Percentiles rank a stretch among this genome's conserved stretches.
Conservation (phyloP, 2,329 filamentous ascomycete species). For the Lecanosticta acicola region DNA sequence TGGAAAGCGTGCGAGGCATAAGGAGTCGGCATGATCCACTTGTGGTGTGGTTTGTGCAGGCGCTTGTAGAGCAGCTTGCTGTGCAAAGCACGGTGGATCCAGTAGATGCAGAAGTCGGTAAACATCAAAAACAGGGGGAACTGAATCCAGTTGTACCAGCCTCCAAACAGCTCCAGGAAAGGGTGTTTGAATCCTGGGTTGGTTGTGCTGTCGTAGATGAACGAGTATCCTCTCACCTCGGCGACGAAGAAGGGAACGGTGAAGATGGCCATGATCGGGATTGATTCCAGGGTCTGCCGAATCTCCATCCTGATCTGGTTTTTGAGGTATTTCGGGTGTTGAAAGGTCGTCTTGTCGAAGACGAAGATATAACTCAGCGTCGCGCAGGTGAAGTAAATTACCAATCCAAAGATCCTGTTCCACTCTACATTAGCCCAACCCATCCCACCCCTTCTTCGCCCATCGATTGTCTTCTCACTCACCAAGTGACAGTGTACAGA, state of each 20-base stretch:
- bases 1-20: slow-evolving; percentile 93
- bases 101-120: slow-evolving; percentile 87
- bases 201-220: slow-evolving; percentile 68
- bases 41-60: slow-evolving; percentile 96
- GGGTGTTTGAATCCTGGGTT: slow-evolving; percentile 28
- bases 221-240: slow-evolving; percentile 78
- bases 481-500: slow-evolving; percentile 85
- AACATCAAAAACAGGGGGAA: slow-evolving; percentile 85
- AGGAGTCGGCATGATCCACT: slow-evolving; percentile 98
- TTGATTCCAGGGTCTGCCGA: slow-evolving; percentile 64
- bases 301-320: slow-evolving; percentile 89
- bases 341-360: slow-evolving; percentile 83
- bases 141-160: slow-evolving; percentile 66
- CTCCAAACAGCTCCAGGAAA: slow-evolving; percentile 30
- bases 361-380: slow-evolving; percentile 79
- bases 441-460: neutral
- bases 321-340: slow-evolving; percentile 91
- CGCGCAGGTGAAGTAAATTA: slow-evolving; percentile 81
- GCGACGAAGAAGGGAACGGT: slow-evolving; percentile 75
- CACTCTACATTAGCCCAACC: too few species aligned
- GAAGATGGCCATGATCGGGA: slow-evolving; percentile 77
- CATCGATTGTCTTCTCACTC: slow-evolving; percentile 21
- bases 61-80: slow-evolving; percentile 76
- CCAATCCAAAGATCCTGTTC: slow-evolving; percentile 71
- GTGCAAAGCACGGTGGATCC: slow-evolving; percentile 82